These are phyloP conservation scores for Termitomyces sp. DNA, from an alignment of 768 basidiomycete species.

Conservation along the genomic window DNA sequence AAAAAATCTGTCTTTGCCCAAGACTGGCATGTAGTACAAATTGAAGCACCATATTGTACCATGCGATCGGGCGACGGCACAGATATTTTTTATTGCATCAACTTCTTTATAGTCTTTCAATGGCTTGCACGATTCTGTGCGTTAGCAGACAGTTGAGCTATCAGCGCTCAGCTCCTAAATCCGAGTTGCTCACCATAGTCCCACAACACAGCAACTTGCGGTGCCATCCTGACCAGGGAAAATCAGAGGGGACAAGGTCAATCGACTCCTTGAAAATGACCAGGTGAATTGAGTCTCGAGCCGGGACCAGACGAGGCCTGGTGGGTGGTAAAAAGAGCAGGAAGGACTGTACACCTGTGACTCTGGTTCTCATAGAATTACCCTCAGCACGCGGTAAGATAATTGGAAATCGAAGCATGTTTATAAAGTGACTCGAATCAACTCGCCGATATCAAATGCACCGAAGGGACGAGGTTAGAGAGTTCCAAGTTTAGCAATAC, in stretches of 20 bases:
- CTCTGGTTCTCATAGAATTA: neutral
- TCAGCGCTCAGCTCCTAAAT: neutral
- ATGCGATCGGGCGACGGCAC: constrained; percentile 18
- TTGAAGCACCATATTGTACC: constrained; percentile 27
- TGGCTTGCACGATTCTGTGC: constrained; percentile 25
- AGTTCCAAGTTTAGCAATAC: constrained; percentile 1
- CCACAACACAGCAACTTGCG: constrained; percentile 18
- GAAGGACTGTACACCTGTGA: neutral
- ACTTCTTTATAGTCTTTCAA: constrained; percentile 22
- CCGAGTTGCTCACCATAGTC: constrained; percentile 19
- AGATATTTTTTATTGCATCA: constrained; percentile 22
- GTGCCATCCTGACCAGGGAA: neutral
- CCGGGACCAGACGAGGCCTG: neutral
- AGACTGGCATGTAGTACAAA: constrained; percentile 15
- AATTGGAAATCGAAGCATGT: neutral
- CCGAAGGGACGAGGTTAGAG: neutral
- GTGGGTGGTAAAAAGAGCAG: neutral
- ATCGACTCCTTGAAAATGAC: neutral
- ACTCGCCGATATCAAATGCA: neutral
- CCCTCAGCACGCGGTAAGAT: constrained; percentile 1
- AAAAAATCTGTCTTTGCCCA: neutral
- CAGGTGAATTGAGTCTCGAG: neutral
- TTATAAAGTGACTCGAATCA: constrained; percentile 1
- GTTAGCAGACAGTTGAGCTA: neutral
- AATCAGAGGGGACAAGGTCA: neutral